phyloP scores from a whole-genome alignment of 2,329 filamentous ascomycete species.

The Botryotinia narcissicola region DNA sequence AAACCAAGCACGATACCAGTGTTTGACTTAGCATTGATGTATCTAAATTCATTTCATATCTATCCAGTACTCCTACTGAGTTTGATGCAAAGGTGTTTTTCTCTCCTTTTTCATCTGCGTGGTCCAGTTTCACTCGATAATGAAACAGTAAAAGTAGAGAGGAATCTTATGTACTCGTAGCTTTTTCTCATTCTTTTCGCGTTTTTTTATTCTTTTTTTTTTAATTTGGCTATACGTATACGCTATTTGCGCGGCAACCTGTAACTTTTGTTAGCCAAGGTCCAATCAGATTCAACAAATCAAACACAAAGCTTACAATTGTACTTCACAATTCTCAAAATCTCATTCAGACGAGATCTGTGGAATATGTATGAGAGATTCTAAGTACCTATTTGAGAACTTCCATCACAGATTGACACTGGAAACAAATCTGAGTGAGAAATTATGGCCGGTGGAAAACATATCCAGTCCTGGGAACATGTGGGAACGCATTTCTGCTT shows the following conservation, averaged over 20 bases:
- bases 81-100: neutral
- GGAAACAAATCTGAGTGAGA: neutral
- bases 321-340: no score
- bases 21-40: neutral
- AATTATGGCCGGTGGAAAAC: neutral
- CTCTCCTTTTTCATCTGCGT: neutral
- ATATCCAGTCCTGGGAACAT: neutral
- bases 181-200: neutral
- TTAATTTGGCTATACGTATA: neutral
- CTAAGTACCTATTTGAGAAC: no score
- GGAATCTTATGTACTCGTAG: neutral
- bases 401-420: neutral
- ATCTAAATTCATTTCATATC: neutral
- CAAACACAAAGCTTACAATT: no score
- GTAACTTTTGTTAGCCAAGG: neutral
- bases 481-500: no score
- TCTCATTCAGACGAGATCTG: neutral
- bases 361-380: neutral
- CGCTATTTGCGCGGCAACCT: neutral
- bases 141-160: neutral
- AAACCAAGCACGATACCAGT: neutral
- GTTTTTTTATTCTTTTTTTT: no score
- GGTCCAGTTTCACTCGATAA: neutral
- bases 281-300: neutral
- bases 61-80: neutral